Conservation (phyloP, 2,329 filamentous ascomycete genomes). For the Aureobasidium sp. region DNA sequence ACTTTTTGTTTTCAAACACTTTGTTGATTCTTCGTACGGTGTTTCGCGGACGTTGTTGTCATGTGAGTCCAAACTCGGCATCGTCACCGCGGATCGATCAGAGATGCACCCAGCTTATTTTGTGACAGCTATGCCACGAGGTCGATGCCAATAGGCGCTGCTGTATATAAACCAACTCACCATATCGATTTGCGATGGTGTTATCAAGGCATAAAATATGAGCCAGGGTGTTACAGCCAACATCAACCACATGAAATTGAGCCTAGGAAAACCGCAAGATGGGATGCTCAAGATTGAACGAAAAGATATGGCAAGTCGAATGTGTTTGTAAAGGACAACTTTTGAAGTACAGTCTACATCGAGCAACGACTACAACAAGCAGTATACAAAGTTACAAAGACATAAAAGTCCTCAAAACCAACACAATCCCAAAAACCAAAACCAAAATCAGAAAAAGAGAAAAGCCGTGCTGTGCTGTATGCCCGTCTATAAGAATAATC, state of each 20-base stretch:
- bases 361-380: not conserved
- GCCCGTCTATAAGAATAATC: not conserved
- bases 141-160: too few species aligned
- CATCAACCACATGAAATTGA: too few species aligned
- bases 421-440: not conserved
- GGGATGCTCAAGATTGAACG: not conserved
- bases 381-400: not conserved
- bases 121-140: too few species aligned
- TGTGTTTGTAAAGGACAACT: not conserved
- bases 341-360: not conserved
- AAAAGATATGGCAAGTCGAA: too few species aligned
- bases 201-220: too few species aligned
- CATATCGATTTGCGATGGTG: too few species aligned
- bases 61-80: not conserved
- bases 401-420: not conserved
- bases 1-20: not conserved
- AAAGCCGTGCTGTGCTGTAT: not conserved
- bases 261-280: too few species aligned
- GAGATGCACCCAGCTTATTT: too few species aligned
- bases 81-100: too few species aligned
- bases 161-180: too few species aligned
- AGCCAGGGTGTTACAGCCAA: too few species aligned
- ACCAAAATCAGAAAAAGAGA: not conserved
- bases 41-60: not conserved
- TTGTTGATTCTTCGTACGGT: not conserved